These are phyloP conservation scores for Pharus latifolius DNA, from an alignment of 176 grass and related monocot genomes.

Conservation along the genomic window DNA sequence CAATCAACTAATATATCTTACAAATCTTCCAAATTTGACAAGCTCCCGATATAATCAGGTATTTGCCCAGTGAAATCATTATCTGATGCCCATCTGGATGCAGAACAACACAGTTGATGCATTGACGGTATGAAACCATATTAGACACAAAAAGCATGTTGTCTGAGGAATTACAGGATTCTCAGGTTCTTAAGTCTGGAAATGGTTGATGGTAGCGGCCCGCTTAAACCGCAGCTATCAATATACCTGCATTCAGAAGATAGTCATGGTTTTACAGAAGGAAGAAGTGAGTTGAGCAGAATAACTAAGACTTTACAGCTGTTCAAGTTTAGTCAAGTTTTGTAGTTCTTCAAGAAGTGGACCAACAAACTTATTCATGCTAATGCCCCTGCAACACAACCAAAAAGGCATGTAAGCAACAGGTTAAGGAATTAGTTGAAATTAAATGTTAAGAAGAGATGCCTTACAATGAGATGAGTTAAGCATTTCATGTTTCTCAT, in stretches of 20 bases:
- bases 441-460: neutral
- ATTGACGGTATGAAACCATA: too few relatives aligned
- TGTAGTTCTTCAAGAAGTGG: constrained; percentile 35
- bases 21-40: neutral
- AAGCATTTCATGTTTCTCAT: too few relatives aligned
- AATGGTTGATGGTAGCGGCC: constrained; percentile 21
- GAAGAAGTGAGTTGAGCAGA: neutral
- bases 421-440: too few relatives aligned
- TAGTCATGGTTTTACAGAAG: neutral
- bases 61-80: constrained; percentile 39
- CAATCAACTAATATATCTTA: too few relatives aligned
- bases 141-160: too few relatives aligned
- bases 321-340: constrained; percentile 23
- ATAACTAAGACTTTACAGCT: constrained; percentile 24
- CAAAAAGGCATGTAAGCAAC: neutral
- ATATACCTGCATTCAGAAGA: constrained; percentile 25
- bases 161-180: constrained; percentile 1
- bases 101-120: neutral
- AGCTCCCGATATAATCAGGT: constrained; percentile 35
- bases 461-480: too few relatives aligned
- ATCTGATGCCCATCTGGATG: constrained; percentile 23
- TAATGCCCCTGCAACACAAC: constrained; percentile 16
- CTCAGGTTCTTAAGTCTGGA: constrained; percentile 24
- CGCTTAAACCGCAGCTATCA: constrained; percentile 31
- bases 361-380: constrained; percentile 31